Evolutionary conservation across 23 red algal genomes (phyloP), one percentile per base, ranked within the genome.

Genomic region (Agarophyton chilense): DNA sequence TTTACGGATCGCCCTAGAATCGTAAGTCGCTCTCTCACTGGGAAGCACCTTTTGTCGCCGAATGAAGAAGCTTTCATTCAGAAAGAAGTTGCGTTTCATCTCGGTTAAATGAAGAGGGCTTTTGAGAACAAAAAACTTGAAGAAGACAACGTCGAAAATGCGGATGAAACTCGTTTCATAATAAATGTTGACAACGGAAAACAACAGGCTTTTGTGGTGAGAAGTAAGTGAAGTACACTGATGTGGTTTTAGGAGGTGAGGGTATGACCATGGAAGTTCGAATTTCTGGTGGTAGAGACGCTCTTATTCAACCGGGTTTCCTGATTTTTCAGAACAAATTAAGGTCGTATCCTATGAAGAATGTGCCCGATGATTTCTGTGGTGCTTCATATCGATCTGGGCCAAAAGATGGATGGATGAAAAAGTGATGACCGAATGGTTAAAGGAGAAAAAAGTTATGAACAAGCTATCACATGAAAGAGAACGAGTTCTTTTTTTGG

Each of bases 261-360:
- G 55, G 51, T 10, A 52, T 81, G 52, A 81, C 77, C 10, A 61
- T 81, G 49, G 47, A 60, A 10, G 77, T 81, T 12, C 77, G 55
- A 4, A 42, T 81, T 10, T 21, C 24, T 38, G 77, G 77, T 60
- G 50, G 51, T 2, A 47, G 24, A 12, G 16, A 34, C n/a, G 77
- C 52, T 2, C 24, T 2, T 8, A 81, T 81, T 5, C 8, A 58
- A 33, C 47, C 47, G 7, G 50, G 18, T 3, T 61, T 81, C 39
- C 36, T 81, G 77, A 51, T 61, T 12, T 81, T 81, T 42, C 50
- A 81, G 53, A 61, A 61, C 39, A 29, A 61, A 62, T 21, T 52
- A n/a, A 5, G 6, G 60, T 52, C 35, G 2, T 81, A 61, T 53
- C 77, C 51, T 33, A 81, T 81, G 2, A 3, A 34, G 2, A 26